These are phyloP conservation scores for Cadophora luteo-olivacea DNA, from an alignment of 2,329 filamentous ascomycete genomes.

Conservation along the genomic window DNA sequence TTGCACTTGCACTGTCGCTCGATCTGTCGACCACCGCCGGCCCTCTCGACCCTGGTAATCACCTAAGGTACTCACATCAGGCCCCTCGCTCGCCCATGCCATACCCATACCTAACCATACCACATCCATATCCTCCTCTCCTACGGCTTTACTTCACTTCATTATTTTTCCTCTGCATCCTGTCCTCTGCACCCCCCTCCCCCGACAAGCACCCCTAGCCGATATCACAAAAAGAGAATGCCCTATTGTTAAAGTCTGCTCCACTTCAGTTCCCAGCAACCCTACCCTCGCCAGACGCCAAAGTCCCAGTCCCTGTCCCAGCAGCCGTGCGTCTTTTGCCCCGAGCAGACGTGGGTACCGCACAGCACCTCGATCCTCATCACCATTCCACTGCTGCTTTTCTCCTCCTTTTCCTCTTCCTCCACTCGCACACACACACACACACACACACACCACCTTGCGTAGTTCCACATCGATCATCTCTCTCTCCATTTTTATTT, in stretches of 20 bases:
- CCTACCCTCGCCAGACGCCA: background rate
- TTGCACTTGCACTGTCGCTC: background rate
- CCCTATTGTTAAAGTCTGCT: slow-evolving; percentile 4
- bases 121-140: background rate
- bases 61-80: background rate
- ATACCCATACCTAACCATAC: too few species aligned
- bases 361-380: slow-evolving; percentile 9
- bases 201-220: slow-evolving; percentile 9
- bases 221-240: background rate
- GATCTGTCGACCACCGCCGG: slow-evolving; percentile 8
- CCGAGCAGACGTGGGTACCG: background rate
- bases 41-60: background rate
- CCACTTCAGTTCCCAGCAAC: background rate
- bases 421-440: background rate
- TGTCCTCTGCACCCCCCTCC: background rate
- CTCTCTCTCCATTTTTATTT: slow-evolving; percentile 10
- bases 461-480: slow-evolving; percentile 5
- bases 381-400: background rate
- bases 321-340: slow-evolving; percentile 19
- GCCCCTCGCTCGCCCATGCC: background rate
- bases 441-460: background rate
- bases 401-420: background rate
- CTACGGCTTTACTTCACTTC: background rate
- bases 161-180: background rate
- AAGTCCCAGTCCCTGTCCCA: background rate